phyloP scores from a whole-genome alignment of 2,329 filamentous ascomycete genomes.

The Dactylellina drechsleri region DNA sequence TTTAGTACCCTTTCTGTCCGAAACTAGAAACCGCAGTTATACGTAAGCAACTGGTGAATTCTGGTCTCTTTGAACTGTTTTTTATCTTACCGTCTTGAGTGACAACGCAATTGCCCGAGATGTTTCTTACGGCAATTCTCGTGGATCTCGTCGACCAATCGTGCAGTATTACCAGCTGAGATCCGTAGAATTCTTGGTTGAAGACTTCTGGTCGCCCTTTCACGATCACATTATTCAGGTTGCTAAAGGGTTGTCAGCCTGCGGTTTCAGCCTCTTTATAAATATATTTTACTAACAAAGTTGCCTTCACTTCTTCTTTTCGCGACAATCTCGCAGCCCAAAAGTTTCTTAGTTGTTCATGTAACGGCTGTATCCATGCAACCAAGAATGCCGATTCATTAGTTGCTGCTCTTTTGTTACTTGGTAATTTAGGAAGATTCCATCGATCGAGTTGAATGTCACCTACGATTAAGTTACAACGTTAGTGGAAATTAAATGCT shows the following conservation, averaged over 20 bases:
- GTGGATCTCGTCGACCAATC: conserved; percentile 45
- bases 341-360: conserved; percentile 48
- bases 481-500: too few species aligned
- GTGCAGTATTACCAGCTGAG: conserved; percentile 41
- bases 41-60: conserved; percentile 1
- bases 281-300: conserved; percentile 23
- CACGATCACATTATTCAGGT: conserved; percentile 35
- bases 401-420: conserved; percentile 32
- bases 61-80: neutral
- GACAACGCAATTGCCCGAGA: conserved; percentile 35
- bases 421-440: conserved; percentile 41
- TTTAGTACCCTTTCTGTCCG: conserved; percentile 39
- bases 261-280: too few species aligned
- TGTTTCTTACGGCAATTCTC: conserved; percentile 28
- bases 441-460: conserved; percentile 47
- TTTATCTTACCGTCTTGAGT: conserved; percentile 44
- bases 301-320: conserved; percentile 42
- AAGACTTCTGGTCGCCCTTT: conserved; percentile 45
- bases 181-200: conserved; percentile 42
- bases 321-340: conserved; percentile 44
- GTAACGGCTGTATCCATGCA: conserved; percentile 48
- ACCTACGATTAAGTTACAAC: conserved; percentile 4
- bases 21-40: conserved; percentile 12
- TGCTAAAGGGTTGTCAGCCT: conserved; percentile 15
- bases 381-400: conserved; percentile 47